A percentile compares a stretch with the other conserved stretches of the same genome.
Evolutionary conservation across 169 alveolate species (phyloP).

Genomic region (Plasmodium gallinaceum): DNA sequence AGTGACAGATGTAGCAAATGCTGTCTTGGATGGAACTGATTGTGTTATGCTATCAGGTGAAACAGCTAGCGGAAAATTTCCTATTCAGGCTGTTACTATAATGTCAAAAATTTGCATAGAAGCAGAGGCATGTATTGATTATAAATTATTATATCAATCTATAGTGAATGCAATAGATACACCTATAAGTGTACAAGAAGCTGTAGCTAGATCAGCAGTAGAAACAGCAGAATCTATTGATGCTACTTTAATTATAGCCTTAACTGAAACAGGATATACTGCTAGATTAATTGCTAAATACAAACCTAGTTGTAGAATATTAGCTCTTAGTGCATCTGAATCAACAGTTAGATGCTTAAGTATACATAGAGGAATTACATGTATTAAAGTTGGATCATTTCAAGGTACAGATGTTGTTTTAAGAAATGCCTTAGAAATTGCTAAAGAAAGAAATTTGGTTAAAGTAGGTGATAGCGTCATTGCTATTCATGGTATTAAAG

Average conservation of each 20-base stretch:
- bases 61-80: conserved; percentile 90
- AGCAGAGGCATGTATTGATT: conserved; percentile 89
- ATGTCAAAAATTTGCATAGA: conserved; percentile 90
- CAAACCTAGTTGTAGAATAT: conserved; percentile 94
- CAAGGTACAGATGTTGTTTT: conserved; percentile 92
- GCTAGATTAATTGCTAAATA: conserved; percentile 97
- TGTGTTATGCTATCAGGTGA: conserved; percentile 95
- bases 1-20: conserved; percentile 99
- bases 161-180: conserved; percentile 78
- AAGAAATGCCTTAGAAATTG: conserved; percentile 91
- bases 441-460: conserved; percentile 93
- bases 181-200: conserved; percentile 90
- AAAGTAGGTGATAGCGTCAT: conserved; percentile 94
- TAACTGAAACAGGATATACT: conserved; percentile 97
- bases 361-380: conserved; percentile 94
- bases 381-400: conserved; percentile 92
- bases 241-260: conserved; percentile 93
- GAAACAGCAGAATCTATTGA: conserved; percentile 90
- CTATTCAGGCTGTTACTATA: conserved; percentile 87
- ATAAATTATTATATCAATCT: conserved; percentile 82
- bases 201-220: conserved; percentile 93
- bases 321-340: conserved; percentile 93
- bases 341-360: conserved; percentile 93
- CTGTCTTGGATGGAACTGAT: conserved; percentile 99
- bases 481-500: conserved; percentile 96